These are phyloP conservation scores for Hamigera avellanea DNA, from an alignment of 495 filamentous ascomycete species.

Conservation along the genomic window DNA sequence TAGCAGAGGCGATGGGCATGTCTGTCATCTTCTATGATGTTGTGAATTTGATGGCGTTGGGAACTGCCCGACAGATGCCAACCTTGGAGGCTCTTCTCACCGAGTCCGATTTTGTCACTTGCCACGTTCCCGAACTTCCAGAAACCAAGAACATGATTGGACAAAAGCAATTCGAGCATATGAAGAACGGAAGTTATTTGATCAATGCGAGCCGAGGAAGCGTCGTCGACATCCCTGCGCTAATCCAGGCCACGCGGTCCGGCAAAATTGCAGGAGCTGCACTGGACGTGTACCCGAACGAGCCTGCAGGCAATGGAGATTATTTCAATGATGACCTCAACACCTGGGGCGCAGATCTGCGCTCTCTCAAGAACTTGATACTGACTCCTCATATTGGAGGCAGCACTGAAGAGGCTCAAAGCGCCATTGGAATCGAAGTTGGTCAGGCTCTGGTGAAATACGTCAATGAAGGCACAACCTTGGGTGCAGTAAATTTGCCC, in stretches of 20 bases:
- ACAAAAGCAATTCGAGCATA: conserved; percentile 60
- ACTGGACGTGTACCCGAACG: conserved; percentile 89
- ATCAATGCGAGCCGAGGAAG: conserved; percentile 94
- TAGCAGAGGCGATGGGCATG: conserved; percentile 98
- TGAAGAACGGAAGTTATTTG: conserved; percentile 87
- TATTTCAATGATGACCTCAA: conserved; percentile 88
- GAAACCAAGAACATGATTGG: conserved; percentile 91
- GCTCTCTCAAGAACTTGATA: conserved; percentile 81
- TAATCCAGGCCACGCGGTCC: conserved; percentile 76
- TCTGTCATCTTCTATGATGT: conserved; percentile 92
- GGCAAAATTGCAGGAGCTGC: conserved; percentile 92
- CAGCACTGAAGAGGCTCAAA: conserved; percentile 95
- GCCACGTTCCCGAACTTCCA: conserved; percentile 85
- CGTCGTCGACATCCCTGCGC: conserved; percentile 86
- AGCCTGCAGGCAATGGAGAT: conserved; percentile 87
- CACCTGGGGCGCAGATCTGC: conserved; percentile 74
- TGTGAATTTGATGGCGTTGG: conserved; percentile 83
- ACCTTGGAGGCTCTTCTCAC: conserved; percentile 65
- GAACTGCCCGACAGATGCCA: conserved; percentile 71
- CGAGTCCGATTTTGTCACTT: conserved; percentile 78
- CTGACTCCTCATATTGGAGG: conserved; percentile 95
- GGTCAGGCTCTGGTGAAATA: conserved; percentile 76
- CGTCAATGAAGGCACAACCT: conserved; percentile 82
- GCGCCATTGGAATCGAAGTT: conserved; percentile 92
- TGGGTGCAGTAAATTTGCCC: conserved; percentile 91